These are phyloP conservation scores for Echinosophora koreensis DNA, from an alignment of 306 rosid genomes.

Conservation along the genomic window DNA sequence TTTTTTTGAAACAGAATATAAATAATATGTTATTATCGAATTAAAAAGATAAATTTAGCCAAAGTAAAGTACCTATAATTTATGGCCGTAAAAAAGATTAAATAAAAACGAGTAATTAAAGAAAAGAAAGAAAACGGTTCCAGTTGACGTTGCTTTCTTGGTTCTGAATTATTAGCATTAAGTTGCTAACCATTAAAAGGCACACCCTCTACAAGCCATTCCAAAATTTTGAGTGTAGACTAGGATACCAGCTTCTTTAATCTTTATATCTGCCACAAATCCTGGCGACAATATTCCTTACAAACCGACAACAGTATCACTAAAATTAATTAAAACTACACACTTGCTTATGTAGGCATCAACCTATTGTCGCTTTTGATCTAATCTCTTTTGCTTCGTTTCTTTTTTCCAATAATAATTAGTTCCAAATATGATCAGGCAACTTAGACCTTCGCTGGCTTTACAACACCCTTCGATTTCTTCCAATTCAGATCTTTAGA, in stretches of 20 bases:
- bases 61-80: no score
- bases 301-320: conserved; percentile 40
- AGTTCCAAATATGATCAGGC: neutral
- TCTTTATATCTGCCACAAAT: conserved; percentile 45
- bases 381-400: neutral
- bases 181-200: neutral
- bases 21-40: no score
- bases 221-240: conserved; percentile 36
- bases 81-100: no score
- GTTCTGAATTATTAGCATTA: neutral
- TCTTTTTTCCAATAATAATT: neutral
- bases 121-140: no score
- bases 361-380: neutral
- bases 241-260: conserved; percentile 38
- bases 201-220: conserved; percentile 1
- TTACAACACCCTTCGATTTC: neutral
- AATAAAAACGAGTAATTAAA: no score
- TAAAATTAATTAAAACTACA: neutral
- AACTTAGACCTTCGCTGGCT: neutral
- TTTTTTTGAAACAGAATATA: no score
- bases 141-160: no score
- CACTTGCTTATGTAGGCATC: conserved; percentile 28
- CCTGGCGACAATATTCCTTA: conserved; percentile 52
- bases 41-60: no score
- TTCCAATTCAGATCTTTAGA: neutral